phyloP scores from a whole-genome alignment of 352 stramenopile genomes.

The Phytopythium kandeliae region DNA sequence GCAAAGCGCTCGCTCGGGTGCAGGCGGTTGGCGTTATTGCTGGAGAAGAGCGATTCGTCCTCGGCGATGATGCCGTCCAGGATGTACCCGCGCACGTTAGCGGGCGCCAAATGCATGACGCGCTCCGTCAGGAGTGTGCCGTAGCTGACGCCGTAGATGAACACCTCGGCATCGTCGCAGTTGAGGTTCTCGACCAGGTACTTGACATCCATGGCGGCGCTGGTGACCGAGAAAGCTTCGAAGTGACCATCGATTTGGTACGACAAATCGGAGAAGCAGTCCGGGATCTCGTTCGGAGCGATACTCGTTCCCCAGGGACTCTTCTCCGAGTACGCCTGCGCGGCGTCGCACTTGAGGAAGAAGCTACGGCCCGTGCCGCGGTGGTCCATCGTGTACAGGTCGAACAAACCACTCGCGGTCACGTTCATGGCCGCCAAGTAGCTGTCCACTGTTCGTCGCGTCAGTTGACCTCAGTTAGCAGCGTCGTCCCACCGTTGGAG shows the following conservation, averaged over 20 bases:
- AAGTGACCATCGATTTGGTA: conserved; percentile 31
- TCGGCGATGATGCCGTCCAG: conserved; percentile 16
- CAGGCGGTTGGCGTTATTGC: background rate
- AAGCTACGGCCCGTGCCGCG: conserved; percentile 39
- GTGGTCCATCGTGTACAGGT: conserved; percentile 52
- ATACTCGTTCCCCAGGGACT: conserved; percentile 15
- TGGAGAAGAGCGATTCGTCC: conserved; percentile 1
- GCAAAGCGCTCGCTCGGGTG: background rate
- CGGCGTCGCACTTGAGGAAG: conserved; percentile 32
- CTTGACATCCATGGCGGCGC: conserved; percentile 27
- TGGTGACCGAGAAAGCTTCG: conserved; percentile 33
- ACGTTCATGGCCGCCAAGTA: background rate
- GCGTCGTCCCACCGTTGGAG: too few species aligned
- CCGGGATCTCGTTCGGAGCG: conserved; percentile 15
- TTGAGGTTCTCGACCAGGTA: conserved; percentile 17
- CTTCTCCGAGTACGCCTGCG: conserved; percentile 18
- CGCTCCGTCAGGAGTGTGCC: conserved; percentile 20
- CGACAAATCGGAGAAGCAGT: conserved; percentile 27
- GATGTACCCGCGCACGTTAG: conserved; percentile 22
- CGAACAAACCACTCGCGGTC: background rate
- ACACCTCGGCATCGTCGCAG: conserved; percentile 9
- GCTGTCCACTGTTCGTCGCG: background rate
- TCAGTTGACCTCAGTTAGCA: background rate
- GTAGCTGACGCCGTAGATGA: conserved; percentile 30
- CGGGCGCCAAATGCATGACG: conserved; percentile 25